Evolutionary conservation across 140 eudicot genomes (phyloP).

Genomic region (Senecio squalidus): DNA sequence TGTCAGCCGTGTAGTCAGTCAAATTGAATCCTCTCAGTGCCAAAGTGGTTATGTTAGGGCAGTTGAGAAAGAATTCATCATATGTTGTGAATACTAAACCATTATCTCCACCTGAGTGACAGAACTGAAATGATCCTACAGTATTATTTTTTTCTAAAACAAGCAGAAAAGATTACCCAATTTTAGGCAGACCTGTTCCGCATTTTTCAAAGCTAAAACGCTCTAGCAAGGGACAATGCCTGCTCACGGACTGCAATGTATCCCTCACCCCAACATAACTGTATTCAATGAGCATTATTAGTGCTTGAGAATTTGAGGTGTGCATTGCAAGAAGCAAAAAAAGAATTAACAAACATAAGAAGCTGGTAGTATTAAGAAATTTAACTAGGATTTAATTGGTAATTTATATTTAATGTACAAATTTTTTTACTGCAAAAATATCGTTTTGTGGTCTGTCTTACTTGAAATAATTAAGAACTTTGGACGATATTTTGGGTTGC

Average conservation of each 20-base stretch:
- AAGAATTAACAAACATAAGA: not conserved
- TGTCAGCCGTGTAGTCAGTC: conserved; percentile 49
- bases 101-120: conserved; percentile 59
- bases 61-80: conserved; percentile 53
- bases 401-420: too few species aligned
- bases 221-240: conserved; percentile 48
- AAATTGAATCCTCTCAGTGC: conserved; percentile 69
- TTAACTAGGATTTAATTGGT: too few species aligned
- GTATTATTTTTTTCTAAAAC: not conserved
- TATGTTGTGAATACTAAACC: conserved; percentile 58
- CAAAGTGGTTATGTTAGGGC: conserved; percentile 47
- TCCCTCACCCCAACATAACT: conserved; percentile 65
- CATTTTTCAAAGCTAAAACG: conserved; percentile 68
- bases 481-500: not conserved
- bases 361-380: too few species aligned
- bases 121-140: conserved; percentile 11
- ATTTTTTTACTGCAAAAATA: too few species aligned
- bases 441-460: not conserved
- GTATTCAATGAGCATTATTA: not conserved
- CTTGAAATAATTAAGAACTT: too few species aligned
- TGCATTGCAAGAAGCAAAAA: not conserved
- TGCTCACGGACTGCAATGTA: conserved; percentile 69
- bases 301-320: not conserved
- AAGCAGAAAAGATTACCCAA: not conserved
- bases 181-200: conserved; percentile 36